Evolutionary conservation across 306 rosid genomes (phyloP), one percentile per base, ranked within the genome.

Genomic region (Castanospermum australe): DNA sequence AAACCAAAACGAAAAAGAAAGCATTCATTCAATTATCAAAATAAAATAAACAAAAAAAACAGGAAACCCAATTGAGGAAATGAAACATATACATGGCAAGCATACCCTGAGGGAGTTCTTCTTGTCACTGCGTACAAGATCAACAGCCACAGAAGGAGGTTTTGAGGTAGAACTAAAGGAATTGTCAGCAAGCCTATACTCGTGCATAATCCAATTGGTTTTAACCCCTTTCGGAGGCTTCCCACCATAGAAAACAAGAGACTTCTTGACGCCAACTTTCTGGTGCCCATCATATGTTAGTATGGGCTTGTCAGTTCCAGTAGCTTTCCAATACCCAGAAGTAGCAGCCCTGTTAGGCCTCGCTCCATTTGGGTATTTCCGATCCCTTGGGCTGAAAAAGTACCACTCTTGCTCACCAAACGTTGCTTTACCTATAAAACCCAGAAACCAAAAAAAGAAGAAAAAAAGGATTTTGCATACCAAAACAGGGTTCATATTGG

Each of bases 91-190:
- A 4, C 17, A 60, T 33, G 62, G 0, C 1, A 45, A 4, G 25
- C 17, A 6, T 88, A 94, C 98, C 94, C 91, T 91, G 1, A 92
- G 59, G 10, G 98, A 93, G 59, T 83, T 76, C 67, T 89, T 91
- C 74, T 79, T 90, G 84, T 55, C 81, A 18, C 2, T 10, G 33
- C 52, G 50, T 12, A 78, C 73, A 17, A 78, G 76, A 75, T 82
- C 77, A 4, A 66, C 6, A 60, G 61, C 30, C 25, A 65, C 25
- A 39, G 79, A 42, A 71, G 65, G 82, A 22, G 89, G 85, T 60
- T 84, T 88, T 14, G 78, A 36, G 63, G 0, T 18, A 4, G 88
- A 47, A 44, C 6, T 56, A 14, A 33, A 61, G 4, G 68, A 59
- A 42, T 72, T 38, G 48, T 73, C 45, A 11, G 15, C 13, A 63